These are phyloP conservation scores for Vigna radiata DNA, from an alignment of 306 rosid species.

Conservation along the genomic window DNA sequence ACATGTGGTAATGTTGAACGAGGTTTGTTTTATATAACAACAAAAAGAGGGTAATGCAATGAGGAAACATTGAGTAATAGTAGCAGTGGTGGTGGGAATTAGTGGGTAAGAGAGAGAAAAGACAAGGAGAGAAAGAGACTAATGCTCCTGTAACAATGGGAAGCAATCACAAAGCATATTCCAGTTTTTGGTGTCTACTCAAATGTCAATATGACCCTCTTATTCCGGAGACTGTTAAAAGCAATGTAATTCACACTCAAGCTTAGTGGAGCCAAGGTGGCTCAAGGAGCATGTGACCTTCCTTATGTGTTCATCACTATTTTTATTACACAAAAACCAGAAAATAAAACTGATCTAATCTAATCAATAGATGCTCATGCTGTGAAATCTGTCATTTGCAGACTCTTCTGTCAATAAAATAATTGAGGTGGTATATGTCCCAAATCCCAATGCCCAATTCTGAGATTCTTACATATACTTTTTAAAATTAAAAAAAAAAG, in stretches of 20 bases:
- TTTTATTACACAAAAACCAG: background rate
- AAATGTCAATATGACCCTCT: constrained; percentile 40
- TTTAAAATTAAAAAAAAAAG: background rate
- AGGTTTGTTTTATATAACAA: constrained; percentile 23
- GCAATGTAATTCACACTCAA: constrained; percentile 48
- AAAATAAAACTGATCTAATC: background rate
- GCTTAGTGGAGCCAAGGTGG: constrained; percentile 47
- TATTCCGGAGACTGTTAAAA: constrained; percentile 41
- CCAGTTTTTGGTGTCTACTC: constrained; percentile 37
- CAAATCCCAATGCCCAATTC: constrained; percentile 21
- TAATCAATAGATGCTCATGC: constrained; percentile 16
- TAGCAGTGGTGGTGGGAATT: constrained; percentile 14
- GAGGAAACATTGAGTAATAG: constrained; percentile 23
- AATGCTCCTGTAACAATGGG: constrained; percentile 39
- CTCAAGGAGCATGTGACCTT: constrained; percentile 41
- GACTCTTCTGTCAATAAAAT: constrained; percentile 21
- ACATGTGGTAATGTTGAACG: constrained; percentile 12
- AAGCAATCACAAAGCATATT: constrained; percentile 39
- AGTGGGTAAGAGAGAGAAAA: background rate
- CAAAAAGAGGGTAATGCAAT: constrained; percentile 39
- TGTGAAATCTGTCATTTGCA: constrained; percentile 39
- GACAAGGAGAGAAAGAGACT: constrained; percentile 37
- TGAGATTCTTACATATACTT: background rate
- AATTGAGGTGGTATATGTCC: constrained; percentile 30
- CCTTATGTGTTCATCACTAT: constrained; percentile 20